phyloP scores from a whole-genome alignment of 1,284 basidiomycete genomes.

The Athelia sp. region DNA sequence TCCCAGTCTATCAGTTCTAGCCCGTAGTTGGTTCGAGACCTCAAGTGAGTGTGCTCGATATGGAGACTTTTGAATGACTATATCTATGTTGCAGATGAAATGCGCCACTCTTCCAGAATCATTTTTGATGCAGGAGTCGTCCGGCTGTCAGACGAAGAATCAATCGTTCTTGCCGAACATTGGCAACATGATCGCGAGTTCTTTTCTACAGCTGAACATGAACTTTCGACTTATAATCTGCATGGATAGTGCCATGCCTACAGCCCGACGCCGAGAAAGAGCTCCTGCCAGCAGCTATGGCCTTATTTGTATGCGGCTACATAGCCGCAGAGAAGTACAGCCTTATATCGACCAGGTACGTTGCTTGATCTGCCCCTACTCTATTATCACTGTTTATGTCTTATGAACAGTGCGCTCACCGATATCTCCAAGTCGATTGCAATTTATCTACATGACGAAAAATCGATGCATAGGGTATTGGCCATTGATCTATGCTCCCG shows the following conservation, averaged over 20 bases:
- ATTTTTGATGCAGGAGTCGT: conserved; percentile 74
- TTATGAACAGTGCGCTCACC: conserved; percentile 58
- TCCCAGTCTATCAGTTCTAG: conserved; percentile 70
- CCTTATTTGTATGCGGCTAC: conserved; percentile 78
- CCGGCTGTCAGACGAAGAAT: conserved; percentile 62
- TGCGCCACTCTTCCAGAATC: conserved; percentile 69
- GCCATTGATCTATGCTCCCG: conserved; percentile 88
- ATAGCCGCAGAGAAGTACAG: conserved; percentile 81
- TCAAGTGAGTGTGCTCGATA: conserved; percentile 46
- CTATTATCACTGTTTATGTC: conserved; percentile 1
- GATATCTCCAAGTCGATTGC: conserved; percentile 83
- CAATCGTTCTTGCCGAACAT: conserved; percentile 52
- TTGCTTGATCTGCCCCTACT: background rate
- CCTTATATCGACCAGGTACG: conserved; percentile 67
- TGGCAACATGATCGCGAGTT: conserved; percentile 64
- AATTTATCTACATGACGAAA: conserved; percentile 70
- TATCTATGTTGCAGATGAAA: conserved; percentile 50
- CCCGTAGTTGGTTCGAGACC: conserved; percentile 69
- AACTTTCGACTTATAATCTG: conserved; percentile 4
- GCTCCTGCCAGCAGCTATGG: conserved; percentile 52
- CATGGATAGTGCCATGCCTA: conserved; percentile 70
- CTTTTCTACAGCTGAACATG: too few species aligned
- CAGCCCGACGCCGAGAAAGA: conserved; percentile 53
- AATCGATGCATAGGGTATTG: conserved; percentile 60
- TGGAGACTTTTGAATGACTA: conserved; percentile 1